Evolutionary conservation across 2,329 filamentous ascomycete species (phyloP).

Genomic region (Knufia fluminis): DNA sequence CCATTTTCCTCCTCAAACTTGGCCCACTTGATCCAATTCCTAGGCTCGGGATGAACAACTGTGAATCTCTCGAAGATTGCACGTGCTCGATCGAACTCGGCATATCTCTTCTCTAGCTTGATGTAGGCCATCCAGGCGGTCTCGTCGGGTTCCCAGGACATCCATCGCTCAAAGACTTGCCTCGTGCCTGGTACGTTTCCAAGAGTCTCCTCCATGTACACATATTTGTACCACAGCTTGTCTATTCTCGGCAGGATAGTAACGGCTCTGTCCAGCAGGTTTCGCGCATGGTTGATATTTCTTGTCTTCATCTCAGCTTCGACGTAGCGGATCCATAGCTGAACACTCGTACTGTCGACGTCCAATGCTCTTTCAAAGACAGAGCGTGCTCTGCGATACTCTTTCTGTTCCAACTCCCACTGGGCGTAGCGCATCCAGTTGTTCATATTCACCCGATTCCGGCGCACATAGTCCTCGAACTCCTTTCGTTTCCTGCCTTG

Average conservation of each 20-base stretch:
- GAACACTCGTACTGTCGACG: conserved; percentile 76
- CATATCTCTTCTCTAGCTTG: conserved; percentile 91
- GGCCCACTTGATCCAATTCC: conserved; percentile 98
- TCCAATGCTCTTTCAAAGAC: conserved; percentile 94
- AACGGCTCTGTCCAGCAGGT: conserved; percentile 88
- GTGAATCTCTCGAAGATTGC: conserved; percentile 86
- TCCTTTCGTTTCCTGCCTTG: conserved; percentile 93
- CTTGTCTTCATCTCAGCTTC: conserved; percentile 92
- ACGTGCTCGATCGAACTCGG: conserved; percentile 81
- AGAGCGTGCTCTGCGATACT: conserved; percentile 80
- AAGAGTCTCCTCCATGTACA: conserved; percentile 97
- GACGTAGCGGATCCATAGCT: conserved; percentile 85
- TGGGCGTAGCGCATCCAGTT: conserved; percentile 98
- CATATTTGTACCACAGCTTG: conserved; percentile 99
- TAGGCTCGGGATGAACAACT: conserved; percentile 82
- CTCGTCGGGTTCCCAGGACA: conserved; percentile 96
- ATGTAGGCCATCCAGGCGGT: conserved; percentile 93
- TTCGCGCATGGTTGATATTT: conserved; percentile 94
- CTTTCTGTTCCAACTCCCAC: conserved; percentile 97
- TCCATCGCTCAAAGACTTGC: conserved; percentile 95
- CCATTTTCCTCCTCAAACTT: conserved; percentile 94
- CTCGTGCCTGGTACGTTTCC: conserved; percentile 86
- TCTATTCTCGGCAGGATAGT: conserved; percentile 83
- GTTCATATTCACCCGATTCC: conserved; percentile 91
- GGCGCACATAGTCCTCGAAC: conserved; percentile 94